These are phyloP conservation scores for Globisporangium lucens DNA, from an alignment of 352 stramenopile genomes.

Conservation along the genomic window DNA sequence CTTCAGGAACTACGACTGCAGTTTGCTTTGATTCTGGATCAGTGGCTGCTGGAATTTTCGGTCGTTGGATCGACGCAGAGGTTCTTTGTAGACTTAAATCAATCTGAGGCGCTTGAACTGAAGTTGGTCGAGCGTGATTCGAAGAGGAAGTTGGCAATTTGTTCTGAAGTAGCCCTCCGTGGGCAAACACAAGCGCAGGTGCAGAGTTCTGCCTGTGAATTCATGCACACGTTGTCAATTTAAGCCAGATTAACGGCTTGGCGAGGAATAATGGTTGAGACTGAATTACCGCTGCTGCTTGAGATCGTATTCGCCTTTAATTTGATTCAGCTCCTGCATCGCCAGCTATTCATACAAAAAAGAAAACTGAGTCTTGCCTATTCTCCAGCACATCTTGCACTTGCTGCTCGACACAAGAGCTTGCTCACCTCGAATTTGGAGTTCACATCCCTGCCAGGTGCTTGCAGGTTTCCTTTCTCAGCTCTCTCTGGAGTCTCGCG, in stretches of 20 bases:
- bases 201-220: slow-evolving; percentile 26
- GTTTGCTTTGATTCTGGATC: not conserved
- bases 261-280: too few relatives aligned
- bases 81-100: not conserved
- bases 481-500: not conserved
- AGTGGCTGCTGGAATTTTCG: not conserved
- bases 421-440: slow-evolving; percentile 41
- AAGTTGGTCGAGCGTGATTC: not conserved
- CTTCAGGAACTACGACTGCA: not conserved
- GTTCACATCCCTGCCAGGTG: slow-evolving; percentile 27
- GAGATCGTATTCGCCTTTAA: slow-evolving; percentile 35
- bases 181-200: slow-evolving; percentile 13
- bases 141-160: not conserved
- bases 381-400: not conserved
- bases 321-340: slow-evolving; percentile 48
- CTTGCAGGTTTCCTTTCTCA: not conserved
- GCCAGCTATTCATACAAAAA: slow-evolving; percentile 25
- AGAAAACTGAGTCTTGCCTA: not conserved
- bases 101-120: not conserved
- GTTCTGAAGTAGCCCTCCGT: not conserved
- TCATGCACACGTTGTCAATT: not conserved
- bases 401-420: not conserved
- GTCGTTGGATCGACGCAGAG: not conserved
- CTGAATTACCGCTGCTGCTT: slow-evolving; percentile 30
- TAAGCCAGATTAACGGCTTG: too few relatives aligned